Evolutionary conservation across 129 eudicot genomes (phyloP), one percentile per base, ranked within the genome.

Genomic region (Apium graveolens): DNA sequence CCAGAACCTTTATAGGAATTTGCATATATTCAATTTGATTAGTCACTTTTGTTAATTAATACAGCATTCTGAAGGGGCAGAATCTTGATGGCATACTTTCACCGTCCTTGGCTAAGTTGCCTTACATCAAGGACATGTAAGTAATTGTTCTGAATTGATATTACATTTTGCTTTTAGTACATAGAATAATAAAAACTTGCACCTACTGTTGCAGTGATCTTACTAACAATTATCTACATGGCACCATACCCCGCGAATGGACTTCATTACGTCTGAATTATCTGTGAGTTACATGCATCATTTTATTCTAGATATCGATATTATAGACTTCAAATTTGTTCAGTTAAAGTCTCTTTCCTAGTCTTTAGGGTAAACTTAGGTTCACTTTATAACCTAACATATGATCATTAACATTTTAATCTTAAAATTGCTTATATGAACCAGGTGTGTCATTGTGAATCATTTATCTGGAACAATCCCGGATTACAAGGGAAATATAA

Each of bases 391-490:
- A 49, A 20, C 11, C 1, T 21, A 21, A 21, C 5, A 53, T 21
- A 20, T 53, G 24, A 20, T 51, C 2, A 12, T 18, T 5, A 20
- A 51, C 20, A 18, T 53, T 53, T 53, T 0, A 53, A 53, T 53
- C 11, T 53, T 53, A 4, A 53, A 26, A 20, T 53, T 20, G 27
- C 6, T 5, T 53, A 21, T 53, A 20, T 53, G 62, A 53, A 20
- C 27, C 81, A 91, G 97, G 81, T 26, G 78, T 72, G 70, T 86
- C 43, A 53, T 43, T n/a, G 84, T 76, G 27, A 91, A 91, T 78
- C 97, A 84, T 76, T 83, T 91, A 83, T 87, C 90, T 63, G 97
- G 97, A 63, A 84, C 70, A 38, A 85, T 91, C 62, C 97, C 97
- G 18, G 42, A 75, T 45, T 84, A 72, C 78, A 76, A 89, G 83